Conservation (phyloP, 768 basidiomycete genomes). For the Termitomyces sp. region DNA sequence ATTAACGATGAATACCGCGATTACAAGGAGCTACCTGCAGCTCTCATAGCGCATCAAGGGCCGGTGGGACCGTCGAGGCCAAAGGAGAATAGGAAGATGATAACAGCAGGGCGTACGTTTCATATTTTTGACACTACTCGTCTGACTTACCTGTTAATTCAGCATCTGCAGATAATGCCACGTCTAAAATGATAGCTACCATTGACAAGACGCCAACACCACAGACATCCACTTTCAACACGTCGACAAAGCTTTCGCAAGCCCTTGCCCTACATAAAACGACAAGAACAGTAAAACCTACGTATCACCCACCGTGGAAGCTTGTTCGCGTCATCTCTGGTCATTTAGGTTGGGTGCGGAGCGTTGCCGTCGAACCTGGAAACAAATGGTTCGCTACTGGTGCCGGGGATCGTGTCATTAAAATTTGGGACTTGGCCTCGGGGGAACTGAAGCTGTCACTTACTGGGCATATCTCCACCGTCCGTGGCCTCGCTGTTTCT, state of each 20-base stretch:
- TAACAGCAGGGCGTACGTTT: slow-evolving; percentile 65
- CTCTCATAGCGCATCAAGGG: slow-evolving; percentile 77
- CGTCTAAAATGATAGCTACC: slow-evolving; percentile 65
- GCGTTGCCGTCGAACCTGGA: slow-evolving; percentile 94
- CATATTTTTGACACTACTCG: slow-evolving; percentile 4
- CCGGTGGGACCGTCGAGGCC: slow-evolving; percentile 79
- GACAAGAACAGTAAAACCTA: slow-evolving; percentile 89
- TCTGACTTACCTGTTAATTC: slow-evolving; percentile 7
- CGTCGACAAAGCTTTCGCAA: slow-evolving; percentile 70
- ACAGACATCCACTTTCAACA: slow-evolving; percentile 67
- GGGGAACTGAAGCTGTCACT: slow-evolving; percentile 97
- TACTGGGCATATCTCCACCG: slow-evolving; percentile 97
- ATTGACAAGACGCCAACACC: slow-evolving; percentile 72
- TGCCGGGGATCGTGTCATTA: slow-evolving; percentile 96
- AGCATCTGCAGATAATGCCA: slow-evolving; percentile 41
- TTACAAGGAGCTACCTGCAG: slow-evolving; percentile 78
- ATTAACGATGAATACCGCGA: slow-evolving; percentile 88
- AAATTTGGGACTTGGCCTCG: slow-evolving; percentile 97
- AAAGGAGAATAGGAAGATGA: slow-evolving; percentile 56
- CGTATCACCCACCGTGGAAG: slow-evolving; percentile 96
- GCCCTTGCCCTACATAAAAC: slow-evolving; percentile 93
- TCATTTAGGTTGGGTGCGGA: slow-evolving; percentile 96
- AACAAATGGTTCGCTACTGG: slow-evolving; percentile 99
- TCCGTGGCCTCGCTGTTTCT: slow-evolving; percentile 91
- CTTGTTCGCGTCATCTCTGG: slow-evolving; percentile 95